Evolutionary conservation across 2,329 filamentous ascomycete genomes (phyloP).

Genomic region (Blastomyces gilchristii): DNA sequence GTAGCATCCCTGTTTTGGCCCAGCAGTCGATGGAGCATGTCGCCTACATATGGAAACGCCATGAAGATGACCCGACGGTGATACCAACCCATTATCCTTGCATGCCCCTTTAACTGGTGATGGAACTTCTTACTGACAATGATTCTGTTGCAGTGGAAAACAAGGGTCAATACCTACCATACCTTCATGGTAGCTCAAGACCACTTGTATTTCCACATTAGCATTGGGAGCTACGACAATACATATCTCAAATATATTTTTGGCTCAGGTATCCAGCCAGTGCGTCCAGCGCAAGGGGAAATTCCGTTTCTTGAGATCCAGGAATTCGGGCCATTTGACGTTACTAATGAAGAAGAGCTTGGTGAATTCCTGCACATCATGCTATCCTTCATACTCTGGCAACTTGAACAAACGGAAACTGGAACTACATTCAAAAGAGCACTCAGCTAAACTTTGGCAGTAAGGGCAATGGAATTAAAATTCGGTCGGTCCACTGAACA

Average conservation of each 20-base stretch:
- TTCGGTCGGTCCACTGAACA: no score
- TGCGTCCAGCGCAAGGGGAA: constrained; percentile 4
- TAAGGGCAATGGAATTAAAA: no score
- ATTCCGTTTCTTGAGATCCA: constrained; percentile 11
- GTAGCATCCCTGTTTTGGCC: constrained; percentile 8
- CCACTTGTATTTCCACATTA: constrained; percentile 12
- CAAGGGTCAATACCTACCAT: constrained; percentile 7
- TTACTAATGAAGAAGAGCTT: constrained; percentile 3
- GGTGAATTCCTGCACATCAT: no score
- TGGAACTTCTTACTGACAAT: constrained; percentile 9
- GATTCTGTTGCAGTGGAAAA: constrained; percentile 7
- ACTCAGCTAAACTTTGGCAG: no score
- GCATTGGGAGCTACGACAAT: constrained; percentile 12
- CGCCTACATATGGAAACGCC: constrained; percentile 14
- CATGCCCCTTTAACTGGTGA: not conserved
- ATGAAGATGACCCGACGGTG: constrained; percentile 9
- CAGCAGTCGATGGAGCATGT: constrained; percentile 15
- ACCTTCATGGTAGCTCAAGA: constrained; percentile 13
- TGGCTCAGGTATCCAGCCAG: not conserved
- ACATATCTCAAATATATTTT: constrained; percentile 15
- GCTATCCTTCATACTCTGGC: no score
- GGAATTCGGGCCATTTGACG: constrained; percentile 11
- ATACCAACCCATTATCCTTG: constrained; percentile 5
- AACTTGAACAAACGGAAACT: no score
- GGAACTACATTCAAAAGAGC: no score